Base-by-base conservation (phyloP, 1,284 basidiomycete genomes). In the Ustilago bromivora region DNA sequence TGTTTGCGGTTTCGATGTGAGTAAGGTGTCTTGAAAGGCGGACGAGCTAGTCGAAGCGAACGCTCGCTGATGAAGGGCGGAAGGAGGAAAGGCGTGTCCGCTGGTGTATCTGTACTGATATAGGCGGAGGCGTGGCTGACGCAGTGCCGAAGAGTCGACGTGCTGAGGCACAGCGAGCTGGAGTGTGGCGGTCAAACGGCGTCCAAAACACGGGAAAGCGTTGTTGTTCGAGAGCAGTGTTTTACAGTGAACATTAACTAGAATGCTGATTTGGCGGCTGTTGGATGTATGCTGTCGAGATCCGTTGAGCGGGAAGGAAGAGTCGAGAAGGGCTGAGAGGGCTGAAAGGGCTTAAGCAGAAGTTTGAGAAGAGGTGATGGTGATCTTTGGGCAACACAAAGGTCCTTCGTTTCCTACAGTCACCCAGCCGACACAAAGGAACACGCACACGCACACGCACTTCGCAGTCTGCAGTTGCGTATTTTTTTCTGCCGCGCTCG, bases 321-420 rank as follows among this genome's bases (percentile, higher is more conserved):
- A 23, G 10, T n/a, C 38, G 34, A 57, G 28, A 38, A 19, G 53
- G 41, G 17, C n/a, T n/a, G 57, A 52, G 56, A 51, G 31, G 47
- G 47, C 31, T 32, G 28, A 51, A 51, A 51, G 49, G 31, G 57
- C 61, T 57, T 47, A 64, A 47, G 38, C 55, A 41, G 55, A 57
- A 9, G 43, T 17, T 8, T 6, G 60, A 53, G 53, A 51, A 57
- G 68, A 71, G 34, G 46, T 61, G 62, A 65, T 64, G 49, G 55
- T 69, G 66, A 69, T 19, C 47, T 69, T 36, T 59, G 38, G 32
- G 60, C 59, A 71, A 65, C 62, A 61, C 58, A 52, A 71, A 65
- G 38, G 55, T 51, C 32, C 32, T 64, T 35, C 46, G 41, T 34
- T 64, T 38, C 47, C 43, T 53, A 55, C 53, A 52, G 43, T 38